phyloP scores from a whole-genome alignment of 202 grass and related monocot genomes.

The Setaria viridis region DNA sequence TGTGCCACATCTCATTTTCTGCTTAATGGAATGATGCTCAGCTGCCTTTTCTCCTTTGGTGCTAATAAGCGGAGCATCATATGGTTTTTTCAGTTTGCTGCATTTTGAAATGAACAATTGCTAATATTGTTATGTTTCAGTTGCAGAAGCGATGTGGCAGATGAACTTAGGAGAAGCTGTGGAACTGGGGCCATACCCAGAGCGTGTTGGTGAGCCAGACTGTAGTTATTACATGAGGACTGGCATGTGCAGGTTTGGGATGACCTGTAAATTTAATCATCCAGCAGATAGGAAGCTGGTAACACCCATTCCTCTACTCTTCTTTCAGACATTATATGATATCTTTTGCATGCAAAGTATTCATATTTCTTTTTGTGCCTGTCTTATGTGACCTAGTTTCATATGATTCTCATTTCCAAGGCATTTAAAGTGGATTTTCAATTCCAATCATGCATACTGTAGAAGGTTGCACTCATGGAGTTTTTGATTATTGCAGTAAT shows the following conservation, averaged over 20 bases:
- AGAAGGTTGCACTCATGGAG: background rate
- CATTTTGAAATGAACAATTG: conserved; percentile 14
- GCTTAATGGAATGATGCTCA: too few species aligned
- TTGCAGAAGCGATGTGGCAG: conserved; percentile 81
- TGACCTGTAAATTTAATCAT: conserved; percentile 97
- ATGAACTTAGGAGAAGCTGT: conserved; percentile 69
- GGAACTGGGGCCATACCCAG: conserved; percentile 67
- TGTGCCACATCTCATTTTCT: too few species aligned
- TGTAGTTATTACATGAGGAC: conserved; percentile 92
- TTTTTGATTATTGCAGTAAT: conserved; percentile 11
- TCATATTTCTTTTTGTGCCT: background rate
- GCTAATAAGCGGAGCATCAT: background rate
- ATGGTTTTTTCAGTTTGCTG: background rate
- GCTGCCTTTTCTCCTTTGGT: background rate
- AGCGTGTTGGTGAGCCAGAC: conserved; percentile 79
- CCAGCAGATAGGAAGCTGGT: conserved; percentile 78
- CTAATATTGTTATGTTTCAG: conserved; percentile 41
- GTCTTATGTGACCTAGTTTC: conserved; percentile 22
- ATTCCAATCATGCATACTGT: background rate
- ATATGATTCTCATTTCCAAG: conserved; percentile 2
- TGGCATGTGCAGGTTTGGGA: conserved; percentile 83
- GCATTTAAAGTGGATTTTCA: conserved; percentile 7
- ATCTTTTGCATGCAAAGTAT: conserved; percentile 1
- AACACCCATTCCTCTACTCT: conserved; percentile 30
- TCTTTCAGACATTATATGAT: conserved; percentile 27